phyloP scores from a whole-genome alignment of 441 rosid genomes.

The Bruguiera hainesii region DNA sequence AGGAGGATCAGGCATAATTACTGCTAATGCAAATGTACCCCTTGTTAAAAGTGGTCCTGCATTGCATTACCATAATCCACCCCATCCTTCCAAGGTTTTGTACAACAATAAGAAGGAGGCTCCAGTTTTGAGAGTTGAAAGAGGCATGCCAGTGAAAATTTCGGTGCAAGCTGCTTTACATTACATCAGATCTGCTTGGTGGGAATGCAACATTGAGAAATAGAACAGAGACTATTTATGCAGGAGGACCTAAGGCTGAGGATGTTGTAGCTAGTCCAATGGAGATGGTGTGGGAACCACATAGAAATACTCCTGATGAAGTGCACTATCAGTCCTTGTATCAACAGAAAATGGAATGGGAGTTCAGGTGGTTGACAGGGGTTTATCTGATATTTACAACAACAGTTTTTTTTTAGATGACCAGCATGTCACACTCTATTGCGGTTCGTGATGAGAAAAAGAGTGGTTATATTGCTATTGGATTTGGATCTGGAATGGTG shows the following conservation, averaged over 20 bases:
- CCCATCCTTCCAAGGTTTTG: conserved; percentile 73
- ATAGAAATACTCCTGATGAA: conserved; percentile 87
- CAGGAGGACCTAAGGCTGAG: conserved; percentile 82
- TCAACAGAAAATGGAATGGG: conserved; percentile 94
- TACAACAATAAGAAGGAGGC: conserved; percentile 93
- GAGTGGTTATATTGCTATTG: conserved; percentile 87
- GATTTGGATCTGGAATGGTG: conserved; percentile 74
- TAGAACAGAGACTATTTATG: conserved; percentile 67
- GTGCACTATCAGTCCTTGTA: conserved; percentile 79
- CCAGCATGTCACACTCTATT: conserved; percentile 88
- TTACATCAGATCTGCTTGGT: conserved; percentile 83
- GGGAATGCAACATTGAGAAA: conserved; percentile 85
- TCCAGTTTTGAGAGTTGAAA: conserved; percentile 81
- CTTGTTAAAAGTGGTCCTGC: conserved; percentile 68
- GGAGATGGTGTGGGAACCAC: conserved; percentile 80
- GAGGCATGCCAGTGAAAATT: conserved; percentile 86
- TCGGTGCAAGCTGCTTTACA: conserved; percentile 79
- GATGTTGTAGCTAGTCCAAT: conserved; percentile 72
- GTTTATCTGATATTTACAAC: conserved; percentile 90
- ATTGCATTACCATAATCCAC: conserved; percentile 79
- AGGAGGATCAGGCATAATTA: conserved; percentile 82
- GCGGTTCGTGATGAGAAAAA: conserved; percentile 93
- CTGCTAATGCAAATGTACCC: conserved; percentile 68
- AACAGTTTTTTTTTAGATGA: conserved; percentile 81
- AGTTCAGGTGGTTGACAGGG: conserved; percentile 93